Base-by-base conservation (phyloP, 176 grass and related monocot species). In the Zizania latifolia region DNA sequence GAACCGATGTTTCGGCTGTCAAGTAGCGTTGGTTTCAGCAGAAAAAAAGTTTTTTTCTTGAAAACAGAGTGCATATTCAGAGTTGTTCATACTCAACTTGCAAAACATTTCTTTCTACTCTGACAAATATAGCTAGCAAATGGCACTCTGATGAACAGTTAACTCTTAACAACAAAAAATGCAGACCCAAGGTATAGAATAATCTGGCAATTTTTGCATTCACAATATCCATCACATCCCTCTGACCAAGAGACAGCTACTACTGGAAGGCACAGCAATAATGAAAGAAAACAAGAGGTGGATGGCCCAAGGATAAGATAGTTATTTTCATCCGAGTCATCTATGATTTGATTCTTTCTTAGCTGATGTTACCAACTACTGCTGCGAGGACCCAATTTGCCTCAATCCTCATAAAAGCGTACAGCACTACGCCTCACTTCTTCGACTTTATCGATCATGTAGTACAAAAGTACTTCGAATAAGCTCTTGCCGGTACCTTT, bases 311-410 rank as follows among this genome's bases (percentile, higher is more conserved):
- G 19, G 81, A 80, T 89, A 75, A 51, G 77, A 65, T 76, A 65
- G 64, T 84, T 80, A 44, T 63, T 67, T 73, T 55, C 32, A 56
- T 83, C 75, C 0, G 12, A 71, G 57, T 64, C 55, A 71, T 43
- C 58, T 76, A 43, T 67, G 48, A 76, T 75, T 58, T 75, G 55
- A 76, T 84, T 75, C 55, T 80, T 83, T 75, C 53, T 48, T 53
- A 58, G 59, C 30, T 65, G 68, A 74, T 77, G 65, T 78, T 70
- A 68, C 51, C 28, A 63, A 13, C 40, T 77, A 63, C 48, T 62
- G 33, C 23, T 76, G 19, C 45, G 57, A 30, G 30, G 58, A 56
- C 14, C 38, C 36, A 58, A 51, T 82, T 65, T 65, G 46, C 22
- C 27, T 50, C 19, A 9, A 37, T 78, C 73, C 65, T 71, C 63